Evolutionary conservation across 2,329 filamentous ascomycete genomes (phyloP).

Genomic region (Monilinia fructicola): DNA sequence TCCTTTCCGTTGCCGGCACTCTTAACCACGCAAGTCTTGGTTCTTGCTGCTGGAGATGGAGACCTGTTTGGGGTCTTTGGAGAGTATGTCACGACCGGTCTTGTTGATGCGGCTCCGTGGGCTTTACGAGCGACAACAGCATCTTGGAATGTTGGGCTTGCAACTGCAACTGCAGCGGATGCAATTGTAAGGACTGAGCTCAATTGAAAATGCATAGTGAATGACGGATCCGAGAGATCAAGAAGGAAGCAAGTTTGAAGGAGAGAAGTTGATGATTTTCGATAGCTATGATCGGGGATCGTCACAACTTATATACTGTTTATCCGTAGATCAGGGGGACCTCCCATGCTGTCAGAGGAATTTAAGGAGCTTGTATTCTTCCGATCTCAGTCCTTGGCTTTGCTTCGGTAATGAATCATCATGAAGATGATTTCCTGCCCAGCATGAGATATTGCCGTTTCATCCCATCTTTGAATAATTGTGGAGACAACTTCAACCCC

Average conservation of each 20-base stretch:
- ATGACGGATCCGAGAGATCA: neutral
- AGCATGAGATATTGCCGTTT: neutral
- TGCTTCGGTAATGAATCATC: neutral
- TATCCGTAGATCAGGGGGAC: neutral
- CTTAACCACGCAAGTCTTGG: slow-evolving; percentile 37
- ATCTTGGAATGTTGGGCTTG: slow-evolving; percentile 31
- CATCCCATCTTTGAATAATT: slow-evolving; percentile 10
- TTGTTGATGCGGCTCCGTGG: slow-evolving; percentile 30
- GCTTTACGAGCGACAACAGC: slow-evolving; percentile 24
- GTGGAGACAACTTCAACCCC: slow-evolving; percentile 9
- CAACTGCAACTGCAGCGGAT: slow-evolving; percentile 32
- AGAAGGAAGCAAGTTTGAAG: neutral
- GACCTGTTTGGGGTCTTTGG: slow-evolving; percentile 32
- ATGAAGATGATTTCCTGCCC: slow-evolving; percentile 1
- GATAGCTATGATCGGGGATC: neutral
- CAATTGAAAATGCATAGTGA: slow-evolving; percentile 37
- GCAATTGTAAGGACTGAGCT: slow-evolving; percentile 30
- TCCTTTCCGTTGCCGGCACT: slow-evolving; percentile 35
- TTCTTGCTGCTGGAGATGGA: slow-evolving; percentile 28
- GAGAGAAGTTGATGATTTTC: neutral
- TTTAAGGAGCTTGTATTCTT: slow-evolving; percentile 8
- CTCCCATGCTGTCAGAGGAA: neutral
- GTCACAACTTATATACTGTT: slow-evolving; percentile 17
- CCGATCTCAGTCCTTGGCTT: neutral
- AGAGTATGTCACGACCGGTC: slow-evolving; percentile 31